Conservation (phyloP, 441 rosid species). For the Erodium trifolium region DNA sequence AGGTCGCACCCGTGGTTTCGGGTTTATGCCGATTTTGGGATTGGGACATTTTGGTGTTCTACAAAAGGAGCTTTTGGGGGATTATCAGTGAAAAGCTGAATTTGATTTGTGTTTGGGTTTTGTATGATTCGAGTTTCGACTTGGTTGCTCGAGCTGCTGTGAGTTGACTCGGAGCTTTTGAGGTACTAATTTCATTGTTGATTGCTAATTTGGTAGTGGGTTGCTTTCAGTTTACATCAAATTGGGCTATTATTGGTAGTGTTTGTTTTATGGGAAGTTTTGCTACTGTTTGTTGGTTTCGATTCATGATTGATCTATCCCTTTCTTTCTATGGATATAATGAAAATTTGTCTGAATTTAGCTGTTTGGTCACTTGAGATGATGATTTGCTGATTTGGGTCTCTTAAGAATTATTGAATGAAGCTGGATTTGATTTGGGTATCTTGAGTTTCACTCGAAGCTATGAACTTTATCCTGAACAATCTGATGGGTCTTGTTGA, state of each 20-base stretch:
- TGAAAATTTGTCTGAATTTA: not conserved
- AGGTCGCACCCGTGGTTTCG: constrained; percentile 7
- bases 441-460: not conserved
- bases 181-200: not conserved
- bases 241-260: constrained; percentile 6
- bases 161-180: not conserved
- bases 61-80: not conserved
- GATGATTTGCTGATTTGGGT: not conserved
- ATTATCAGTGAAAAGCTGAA: not conserved
- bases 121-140: too few species aligned
- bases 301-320: not conserved
- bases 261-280: not conserved
- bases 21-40: not conserved
- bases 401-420: not conserved
- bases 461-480: not conserved
- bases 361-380: not conserved
- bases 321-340: not conserved
- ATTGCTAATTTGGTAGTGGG: not conserved
- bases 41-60: not conserved
- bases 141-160: not conserved
- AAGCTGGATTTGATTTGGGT: not conserved
- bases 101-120: not conserved
- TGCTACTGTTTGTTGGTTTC: not conserved
- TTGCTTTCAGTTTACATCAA: constrained; percentile 1
- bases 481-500: not conserved